Evolutionary conservation across 108 stramenopile genomes (phyloP).

Genomic region (Stephanodiscus triporus): DNA sequence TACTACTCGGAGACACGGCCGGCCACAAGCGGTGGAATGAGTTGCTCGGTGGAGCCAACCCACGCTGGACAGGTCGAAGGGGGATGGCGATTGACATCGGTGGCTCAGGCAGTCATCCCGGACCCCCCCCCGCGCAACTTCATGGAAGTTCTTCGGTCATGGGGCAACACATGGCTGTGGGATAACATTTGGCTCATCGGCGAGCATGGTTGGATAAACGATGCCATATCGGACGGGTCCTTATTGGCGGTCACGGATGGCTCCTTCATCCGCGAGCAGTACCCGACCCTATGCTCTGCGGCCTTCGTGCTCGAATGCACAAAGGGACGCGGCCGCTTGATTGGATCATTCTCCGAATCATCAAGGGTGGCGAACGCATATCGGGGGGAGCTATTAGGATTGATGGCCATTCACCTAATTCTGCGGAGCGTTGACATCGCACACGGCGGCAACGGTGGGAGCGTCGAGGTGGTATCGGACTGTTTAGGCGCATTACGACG

Average conservation of each 20-base stretch:
- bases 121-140: no score
- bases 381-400: conserved; percentile 1
- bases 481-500: conserved; percentile 17
- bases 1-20: no score
- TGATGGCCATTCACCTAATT: conserved; percentile 14
- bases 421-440: conserved; percentile 10
- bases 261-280: conserved; percentile 12
- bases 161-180: conserved; percentile 12
- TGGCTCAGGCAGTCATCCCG: no score
- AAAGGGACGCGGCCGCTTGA: neutral
- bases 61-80: no score
- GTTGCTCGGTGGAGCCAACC: no score
- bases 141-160: neutral
- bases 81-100: no score
- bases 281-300: neutral
- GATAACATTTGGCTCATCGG: neutral
- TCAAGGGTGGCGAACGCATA: conserved; percentile 7
- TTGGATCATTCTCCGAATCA: conserved; percentile 7
- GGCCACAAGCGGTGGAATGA: no score
- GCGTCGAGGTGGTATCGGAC: conserved; percentile 21
- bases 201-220: neutral
- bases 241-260: conserved; percentile 17
- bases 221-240: conserved; percentile 3
- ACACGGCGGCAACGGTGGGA: neutral
- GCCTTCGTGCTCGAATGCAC: conserved; percentile 17